Conservation (phyloP, 2,329 filamentous ascomycete genomes). For the Fusarium citri region DNA sequence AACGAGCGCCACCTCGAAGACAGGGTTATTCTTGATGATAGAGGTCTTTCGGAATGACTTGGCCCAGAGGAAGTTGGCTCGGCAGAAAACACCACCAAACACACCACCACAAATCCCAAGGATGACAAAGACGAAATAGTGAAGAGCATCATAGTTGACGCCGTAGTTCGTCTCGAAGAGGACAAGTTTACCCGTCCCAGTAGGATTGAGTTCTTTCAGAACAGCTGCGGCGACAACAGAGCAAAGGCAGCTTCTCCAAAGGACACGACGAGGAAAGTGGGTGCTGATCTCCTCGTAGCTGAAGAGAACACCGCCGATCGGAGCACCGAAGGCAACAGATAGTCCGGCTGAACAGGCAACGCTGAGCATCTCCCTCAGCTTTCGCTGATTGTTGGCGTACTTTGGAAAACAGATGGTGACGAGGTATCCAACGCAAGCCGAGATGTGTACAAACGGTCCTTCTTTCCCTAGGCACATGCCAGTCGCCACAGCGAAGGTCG, state of each 20-base stretch:
- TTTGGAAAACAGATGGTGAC: conserved; percentile 17
- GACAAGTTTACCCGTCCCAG: conserved; percentile 28
- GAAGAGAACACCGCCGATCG: conserved; percentile 28
- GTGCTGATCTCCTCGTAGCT: conserved; percentile 39
- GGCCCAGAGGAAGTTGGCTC: conserved; percentile 24
- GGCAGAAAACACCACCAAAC: conserved; percentile 27
- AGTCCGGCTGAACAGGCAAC: conserved; percentile 24
- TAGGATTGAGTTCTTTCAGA: conserved; percentile 27
- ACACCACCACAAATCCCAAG: conserved; percentile 26
- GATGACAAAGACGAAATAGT: conserved; percentile 21
- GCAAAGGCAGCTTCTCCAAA: conserved; percentile 30
- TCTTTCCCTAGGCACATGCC: conserved; percentile 37
- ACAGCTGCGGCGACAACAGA: conserved; percentile 26
- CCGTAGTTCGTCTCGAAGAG: conserved; percentile 36
- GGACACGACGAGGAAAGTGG: conserved; percentile 26
- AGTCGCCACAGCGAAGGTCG: conserved; percentile 28
- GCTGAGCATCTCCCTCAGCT: conserved; percentile 32
- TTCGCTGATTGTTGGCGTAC: conserved; percentile 17
- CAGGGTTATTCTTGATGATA: conserved; percentile 19
- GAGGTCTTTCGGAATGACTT: conserved; percentile 19
- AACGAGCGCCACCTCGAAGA: conserved; percentile 18
- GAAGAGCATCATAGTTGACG: conserved; percentile 24
- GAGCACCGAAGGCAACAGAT: conserved; percentile 31
- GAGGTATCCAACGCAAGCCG: conserved; percentile 30
- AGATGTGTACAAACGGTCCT: conserved; percentile 32